Conservation (phyloP, 371 early-diverging fungal genomes). For the Coemansia sp. region DNA sequence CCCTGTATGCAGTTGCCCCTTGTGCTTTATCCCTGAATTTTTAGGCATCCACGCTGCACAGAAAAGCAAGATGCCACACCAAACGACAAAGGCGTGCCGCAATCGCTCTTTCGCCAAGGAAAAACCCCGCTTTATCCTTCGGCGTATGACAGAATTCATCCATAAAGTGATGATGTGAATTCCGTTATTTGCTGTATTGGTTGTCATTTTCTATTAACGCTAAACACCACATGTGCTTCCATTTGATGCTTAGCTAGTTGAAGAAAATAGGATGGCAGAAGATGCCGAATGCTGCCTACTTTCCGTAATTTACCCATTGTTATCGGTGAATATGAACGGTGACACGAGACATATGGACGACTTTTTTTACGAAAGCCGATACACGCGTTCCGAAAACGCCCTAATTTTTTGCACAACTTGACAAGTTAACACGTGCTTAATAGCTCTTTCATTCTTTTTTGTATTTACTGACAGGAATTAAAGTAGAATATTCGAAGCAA, state of each 20-base stretch:
- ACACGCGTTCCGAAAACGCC: background rate
- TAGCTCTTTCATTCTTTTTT: background rate
- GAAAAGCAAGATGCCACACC: background rate
- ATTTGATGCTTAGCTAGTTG: background rate
- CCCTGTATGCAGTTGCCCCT: constrained; percentile 6
- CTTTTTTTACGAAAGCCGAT: background rate
- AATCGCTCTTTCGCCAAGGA: background rate
- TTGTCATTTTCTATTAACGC: background rate
- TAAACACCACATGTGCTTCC: background rate
- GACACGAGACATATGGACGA: background rate
- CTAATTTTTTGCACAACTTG: background rate
- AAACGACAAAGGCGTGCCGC: background rate
- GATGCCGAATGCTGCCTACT: background rate
- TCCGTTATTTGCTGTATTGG: background rate
- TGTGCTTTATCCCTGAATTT: constrained; percentile 4
- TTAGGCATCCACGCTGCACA: background rate
- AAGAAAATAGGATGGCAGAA: background rate
- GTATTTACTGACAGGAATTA: background rate
- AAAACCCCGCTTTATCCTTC: background rate
- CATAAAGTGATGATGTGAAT: background rate
- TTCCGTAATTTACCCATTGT: background rate
- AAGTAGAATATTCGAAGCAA: background rate
- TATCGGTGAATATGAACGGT: background rate
- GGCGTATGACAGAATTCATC: constrained; percentile 1
- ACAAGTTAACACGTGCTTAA: background rate